A percentile compares a stretch with the other conserved stretches of the same genome.
Evolutionary conservation across 371 early-diverging fungal genomes (phyloP).

Genomic region (Syncephalastrum sp.): DNA sequence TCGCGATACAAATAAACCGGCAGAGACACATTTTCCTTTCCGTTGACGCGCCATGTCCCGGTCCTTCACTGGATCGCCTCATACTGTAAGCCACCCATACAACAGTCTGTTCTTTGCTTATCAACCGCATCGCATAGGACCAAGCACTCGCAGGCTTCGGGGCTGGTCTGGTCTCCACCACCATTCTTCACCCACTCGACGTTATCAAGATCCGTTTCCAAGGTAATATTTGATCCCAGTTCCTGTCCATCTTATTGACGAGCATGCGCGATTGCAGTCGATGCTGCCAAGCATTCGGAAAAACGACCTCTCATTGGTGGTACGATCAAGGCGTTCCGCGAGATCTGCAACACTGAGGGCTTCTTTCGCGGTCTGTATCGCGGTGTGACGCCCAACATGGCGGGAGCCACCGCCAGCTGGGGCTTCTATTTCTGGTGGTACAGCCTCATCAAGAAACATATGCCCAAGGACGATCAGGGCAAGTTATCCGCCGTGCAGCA

Average conservation of each 20-base stretch:
- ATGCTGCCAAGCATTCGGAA: constrained; percentile 42
- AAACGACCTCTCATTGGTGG: constrained; percentile 60
- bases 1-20: too few species aligned
- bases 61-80: too few species aligned
- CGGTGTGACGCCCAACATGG: constrained; percentile 87
- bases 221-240: constrained; percentile 43
- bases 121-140: constrained; percentile 49
- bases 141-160: constrained; percentile 89
- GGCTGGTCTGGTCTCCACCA: constrained; percentile 84
- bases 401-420: constrained; percentile 93
- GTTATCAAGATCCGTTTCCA: constrained; percentile 91
- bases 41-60: background rate
- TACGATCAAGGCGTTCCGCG: constrained; percentile 62
- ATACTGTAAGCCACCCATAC: too few species aligned
- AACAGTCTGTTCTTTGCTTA: background rate
- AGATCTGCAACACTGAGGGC: constrained; percentile 58
- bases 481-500: constrained; percentile 72
- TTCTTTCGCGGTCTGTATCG: constrained; percentile 79
- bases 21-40: background rate
- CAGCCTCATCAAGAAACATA: constrained; percentile 71
- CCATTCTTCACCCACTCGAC: constrained; percentile 87
- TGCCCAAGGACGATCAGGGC: constrained; percentile 63
- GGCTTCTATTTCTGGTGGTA: constrained; percentile 95
- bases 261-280: constrained; percentile 32
- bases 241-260: background rate